phyloP scores from a whole-genome alignment of 371 early-diverging fungal genomes.

The Mucor plumbeus region DNA sequence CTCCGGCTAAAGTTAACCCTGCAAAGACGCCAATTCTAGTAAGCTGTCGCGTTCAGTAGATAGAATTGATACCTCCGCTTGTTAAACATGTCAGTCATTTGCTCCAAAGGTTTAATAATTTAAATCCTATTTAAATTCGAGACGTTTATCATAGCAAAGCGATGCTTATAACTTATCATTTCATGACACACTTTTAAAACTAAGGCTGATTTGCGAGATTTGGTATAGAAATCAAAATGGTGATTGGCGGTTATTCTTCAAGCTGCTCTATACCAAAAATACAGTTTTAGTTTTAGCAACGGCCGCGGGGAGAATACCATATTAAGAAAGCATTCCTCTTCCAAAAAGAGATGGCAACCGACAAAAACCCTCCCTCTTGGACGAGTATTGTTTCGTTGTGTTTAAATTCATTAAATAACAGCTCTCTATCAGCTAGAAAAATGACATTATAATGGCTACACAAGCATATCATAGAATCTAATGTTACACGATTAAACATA shows the following conservation, averaged over 20 bases:
- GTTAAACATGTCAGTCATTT: too few relatives aligned
- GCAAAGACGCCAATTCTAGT: too few relatives aligned
- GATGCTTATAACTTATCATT: too few relatives aligned
- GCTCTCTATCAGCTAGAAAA: neutral
- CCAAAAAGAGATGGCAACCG: constrained; percentile 14
- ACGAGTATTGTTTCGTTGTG: constrained; percentile 1
- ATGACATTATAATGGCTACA: neutral
- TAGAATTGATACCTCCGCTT: too few relatives aligned
- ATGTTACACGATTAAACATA: constrained; percentile 12
- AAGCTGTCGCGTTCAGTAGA: too few relatives aligned
- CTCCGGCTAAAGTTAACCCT: too few relatives aligned
- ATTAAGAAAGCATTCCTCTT: constrained; percentile 15
- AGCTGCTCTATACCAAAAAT: neutral
- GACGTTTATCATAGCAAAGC: neutral
- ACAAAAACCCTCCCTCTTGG: neutral
- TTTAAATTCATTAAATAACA: neutral
- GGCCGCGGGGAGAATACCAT: constrained; percentile 26
- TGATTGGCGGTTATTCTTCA: neutral
- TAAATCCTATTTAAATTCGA: too few relatives aligned
- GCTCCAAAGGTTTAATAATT: too few relatives aligned
- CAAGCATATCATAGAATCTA: neutral
- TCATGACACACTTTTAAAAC: too few relatives aligned
- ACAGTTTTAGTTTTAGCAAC: neutral
- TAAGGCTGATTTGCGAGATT: neutral
- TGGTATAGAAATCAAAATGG: neutral